Conservation (phyloP, 805 yeast species). For the Metschnikowia proteae region DNA sequence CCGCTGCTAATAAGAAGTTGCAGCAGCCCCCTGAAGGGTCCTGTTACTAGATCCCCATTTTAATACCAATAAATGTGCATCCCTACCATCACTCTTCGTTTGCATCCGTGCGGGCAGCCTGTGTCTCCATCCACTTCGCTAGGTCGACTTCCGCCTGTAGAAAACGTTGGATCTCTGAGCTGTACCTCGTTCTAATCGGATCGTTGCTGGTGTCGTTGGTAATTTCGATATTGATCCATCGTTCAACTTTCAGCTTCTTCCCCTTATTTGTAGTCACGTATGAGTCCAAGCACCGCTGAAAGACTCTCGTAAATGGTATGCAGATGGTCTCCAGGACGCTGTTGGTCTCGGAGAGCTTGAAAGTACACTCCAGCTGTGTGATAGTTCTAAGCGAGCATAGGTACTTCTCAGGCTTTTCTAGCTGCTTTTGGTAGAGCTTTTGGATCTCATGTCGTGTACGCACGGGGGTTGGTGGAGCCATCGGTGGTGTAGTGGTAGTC, state of each 20-base stretch:
- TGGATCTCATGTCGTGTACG: conserved; percentile 28
- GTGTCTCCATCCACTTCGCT: conserved; percentile 27
- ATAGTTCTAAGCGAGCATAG: conserved; percentile 33
- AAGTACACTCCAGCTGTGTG: conserved; percentile 43
- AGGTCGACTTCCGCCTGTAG: conserved; percentile 38
- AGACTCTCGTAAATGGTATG: conserved; percentile 40
- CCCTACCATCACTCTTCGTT: neutral
- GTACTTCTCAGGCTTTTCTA: conserved; percentile 29
- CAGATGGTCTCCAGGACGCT: conserved; percentile 37
- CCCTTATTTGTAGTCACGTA: conserved; percentile 22
- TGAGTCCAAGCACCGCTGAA: conserved; percentile 37
- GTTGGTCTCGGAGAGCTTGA: conserved; percentile 23
- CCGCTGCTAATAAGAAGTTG: conserved; percentile 74
- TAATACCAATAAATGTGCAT: neutral
- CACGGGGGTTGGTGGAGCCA: conserved; percentile 47
- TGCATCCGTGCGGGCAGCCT: conserved; percentile 2
- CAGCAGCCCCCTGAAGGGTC: conserved; percentile 91
- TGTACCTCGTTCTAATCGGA: conserved; percentile 17
- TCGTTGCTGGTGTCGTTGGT: conserved; percentile 36
- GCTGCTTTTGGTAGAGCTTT: conserved; percentile 23
- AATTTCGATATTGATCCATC: conserved; percentile 39
- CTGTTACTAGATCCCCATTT: conserved; percentile 37
- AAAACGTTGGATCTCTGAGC: conserved; percentile 30
- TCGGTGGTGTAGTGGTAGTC: conserved; percentile 9
- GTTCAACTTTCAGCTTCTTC: conserved; percentile 21